phyloP scores from a whole-genome alignment of 495 filamentous ascomycete genomes.

The Lichina pygmaea region DNA sequence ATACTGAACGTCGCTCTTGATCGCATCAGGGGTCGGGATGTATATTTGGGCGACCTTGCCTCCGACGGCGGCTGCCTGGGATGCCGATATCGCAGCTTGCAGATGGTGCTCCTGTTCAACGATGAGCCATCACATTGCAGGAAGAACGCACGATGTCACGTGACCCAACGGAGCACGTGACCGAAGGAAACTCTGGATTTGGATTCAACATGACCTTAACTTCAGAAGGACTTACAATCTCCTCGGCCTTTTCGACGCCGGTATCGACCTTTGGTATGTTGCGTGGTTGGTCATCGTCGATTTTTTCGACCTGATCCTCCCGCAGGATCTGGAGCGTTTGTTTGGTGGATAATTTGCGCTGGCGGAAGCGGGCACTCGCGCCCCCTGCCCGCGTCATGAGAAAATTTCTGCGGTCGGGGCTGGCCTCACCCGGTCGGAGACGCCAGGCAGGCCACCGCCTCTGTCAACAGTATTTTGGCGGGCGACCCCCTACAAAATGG shows the following conservation, averaged over 20 bases:
- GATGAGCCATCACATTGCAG: background rate
- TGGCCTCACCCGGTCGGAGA: background rate
- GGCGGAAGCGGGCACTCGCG: slow-evolving; percentile 19
- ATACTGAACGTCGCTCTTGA: slow-evolving; percentile 50
- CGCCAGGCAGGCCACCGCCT: too few relatives aligned
- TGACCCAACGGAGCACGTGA: background rate
- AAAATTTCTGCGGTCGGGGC: background rate
- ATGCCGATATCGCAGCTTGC: slow-evolving; percentile 65
- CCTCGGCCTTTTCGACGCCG: slow-evolving; percentile 86
- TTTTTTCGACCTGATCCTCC: slow-evolving; percentile 64
- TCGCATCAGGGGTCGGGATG: slow-evolving; percentile 72
- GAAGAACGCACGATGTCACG: background rate
- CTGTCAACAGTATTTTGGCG: too few relatives aligned
- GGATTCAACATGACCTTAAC: slow-evolving; percentile 6
- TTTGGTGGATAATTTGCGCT: slow-evolving; percentile 78
- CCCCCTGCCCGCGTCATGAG: slow-evolving; percentile 3
- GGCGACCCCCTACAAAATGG: background rate
- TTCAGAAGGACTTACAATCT: slow-evolving; percentile 50
- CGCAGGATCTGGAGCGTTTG: slow-evolving; percentile 61
- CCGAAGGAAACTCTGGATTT: slow-evolving; percentile 2
- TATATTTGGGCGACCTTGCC: slow-evolving; percentile 46
- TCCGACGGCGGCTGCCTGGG: slow-evolving; percentile 32
- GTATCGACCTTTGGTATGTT: slow-evolving; percentile 67
- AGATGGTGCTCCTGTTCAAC: slow-evolving; percentile 77
- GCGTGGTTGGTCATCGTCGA: slow-evolving; percentile 39